phyloP scores from a whole-genome alignment of 371 early-diverging fungal genomes.

The Massospora cicadina region DNA sequence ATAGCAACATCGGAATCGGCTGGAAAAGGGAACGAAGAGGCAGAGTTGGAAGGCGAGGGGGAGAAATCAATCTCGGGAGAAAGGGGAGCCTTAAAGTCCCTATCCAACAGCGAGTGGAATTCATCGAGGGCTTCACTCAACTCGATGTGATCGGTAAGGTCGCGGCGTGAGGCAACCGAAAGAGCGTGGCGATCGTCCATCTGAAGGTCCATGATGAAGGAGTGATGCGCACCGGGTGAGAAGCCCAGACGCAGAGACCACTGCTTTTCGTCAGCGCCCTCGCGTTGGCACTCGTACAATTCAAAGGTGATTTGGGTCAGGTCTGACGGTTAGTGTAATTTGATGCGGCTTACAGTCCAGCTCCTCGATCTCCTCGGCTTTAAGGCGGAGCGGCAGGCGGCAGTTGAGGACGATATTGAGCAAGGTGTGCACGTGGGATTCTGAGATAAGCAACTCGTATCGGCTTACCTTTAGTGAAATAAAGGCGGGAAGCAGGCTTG shows the following conservation, averaged over 20 bases:
- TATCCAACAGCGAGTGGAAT: not conserved
- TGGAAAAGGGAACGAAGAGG: not conserved
- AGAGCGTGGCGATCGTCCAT: constrained; percentile 77
- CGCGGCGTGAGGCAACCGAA: constrained; percentile 51
- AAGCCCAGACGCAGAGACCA: constrained; percentile 82
- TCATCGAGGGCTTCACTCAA: not conserved
- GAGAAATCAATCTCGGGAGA: not conserved
- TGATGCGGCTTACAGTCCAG: constrained; percentile 56
- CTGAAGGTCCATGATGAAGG: constrained; percentile 73
- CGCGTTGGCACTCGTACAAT: constrained; percentile 71
- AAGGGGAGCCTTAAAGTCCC: not conserved
- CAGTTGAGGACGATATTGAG: constrained; percentile 77
- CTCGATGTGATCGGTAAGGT: constrained; percentile 10
- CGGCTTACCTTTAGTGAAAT: constrained; percentile 71
- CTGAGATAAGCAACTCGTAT: constrained; percentile 18
- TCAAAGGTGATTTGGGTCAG: constrained; percentile 95
- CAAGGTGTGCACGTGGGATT: constrained; percentile 78
- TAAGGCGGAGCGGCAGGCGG: constrained; percentile 58
- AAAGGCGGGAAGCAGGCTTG: constrained; percentile 60
- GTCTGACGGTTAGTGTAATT: constrained; percentile 20
- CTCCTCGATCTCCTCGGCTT: constrained; percentile 54
- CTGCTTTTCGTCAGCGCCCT: constrained; percentile 30
- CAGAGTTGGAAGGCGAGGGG: not conserved
- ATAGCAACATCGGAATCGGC: not conserved
- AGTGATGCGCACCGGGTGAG: constrained; percentile 78